Evolutionary conservation across 2,329 filamentous ascomycete species (phyloP).

Genomic region (Xylaria sp.): DNA sequence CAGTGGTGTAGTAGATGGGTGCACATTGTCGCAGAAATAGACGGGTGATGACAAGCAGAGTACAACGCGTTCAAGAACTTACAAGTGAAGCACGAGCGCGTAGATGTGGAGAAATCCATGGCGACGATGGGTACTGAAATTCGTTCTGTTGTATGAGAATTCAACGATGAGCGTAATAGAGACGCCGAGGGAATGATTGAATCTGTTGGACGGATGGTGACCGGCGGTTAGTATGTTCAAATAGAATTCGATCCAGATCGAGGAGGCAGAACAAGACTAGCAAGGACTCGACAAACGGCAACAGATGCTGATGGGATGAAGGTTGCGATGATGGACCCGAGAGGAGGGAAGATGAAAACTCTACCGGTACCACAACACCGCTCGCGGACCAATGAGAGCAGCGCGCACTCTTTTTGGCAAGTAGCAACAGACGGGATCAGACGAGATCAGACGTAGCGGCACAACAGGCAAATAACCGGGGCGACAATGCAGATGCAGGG

Average conservation of each 20-base stretch:
- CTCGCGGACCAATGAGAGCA: conserved; percentile 25
- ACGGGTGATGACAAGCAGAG: conserved; percentile 3
- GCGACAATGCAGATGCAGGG: conserved; percentile 9
- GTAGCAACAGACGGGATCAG: conserved; percentile 15
- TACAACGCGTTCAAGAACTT: conserved; percentile 38
- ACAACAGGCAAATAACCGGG: conserved; percentile 24
- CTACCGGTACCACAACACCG: conserved; percentile 22
- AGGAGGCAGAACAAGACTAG: background rate
- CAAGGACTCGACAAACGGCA: conserved; percentile 11
- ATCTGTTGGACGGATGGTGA: conserved; percentile 8
- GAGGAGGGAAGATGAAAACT: conserved; percentile 25
- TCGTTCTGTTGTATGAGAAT: background rate
- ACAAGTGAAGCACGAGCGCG: conserved; percentile 60
- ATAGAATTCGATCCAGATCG: background rate
- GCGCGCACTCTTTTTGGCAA: conserved; percentile 17
- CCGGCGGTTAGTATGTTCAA: conserved; percentile 18
- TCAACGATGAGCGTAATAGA: conserved; percentile 8
- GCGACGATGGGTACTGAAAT: conserved; percentile 29
- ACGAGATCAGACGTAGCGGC: conserved; percentile 10
- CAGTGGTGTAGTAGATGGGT: background rate
- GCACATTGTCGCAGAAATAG: conserved; percentile 3
- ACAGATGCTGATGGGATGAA: background rate
- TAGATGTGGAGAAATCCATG: conserved; percentile 51
- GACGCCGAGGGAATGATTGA: background rate
- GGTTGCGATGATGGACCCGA: conserved; percentile 13